Percentiles rank a stretch among this genome's conserved stretches.
Conservation (phyloP, 75 land plant genomes). For the Isoetes taiwanensis region DNA sequence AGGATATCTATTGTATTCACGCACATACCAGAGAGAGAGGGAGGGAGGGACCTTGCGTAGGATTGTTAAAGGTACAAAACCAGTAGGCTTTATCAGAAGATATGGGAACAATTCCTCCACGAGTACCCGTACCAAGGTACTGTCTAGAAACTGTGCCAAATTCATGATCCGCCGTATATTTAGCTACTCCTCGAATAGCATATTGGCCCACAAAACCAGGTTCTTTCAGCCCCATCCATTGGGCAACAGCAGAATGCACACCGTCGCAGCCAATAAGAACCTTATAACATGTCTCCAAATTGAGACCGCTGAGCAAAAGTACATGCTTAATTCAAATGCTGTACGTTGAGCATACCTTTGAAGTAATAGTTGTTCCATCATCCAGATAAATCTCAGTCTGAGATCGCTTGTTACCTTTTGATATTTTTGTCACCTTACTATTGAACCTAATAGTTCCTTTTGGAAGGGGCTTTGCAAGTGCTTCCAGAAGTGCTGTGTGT, state of each 20-base stretch:
- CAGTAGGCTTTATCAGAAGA: constrained; percentile 68
- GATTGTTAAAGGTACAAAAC: constrained; percentile 73
- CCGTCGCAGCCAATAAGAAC: constrained; percentile 94
- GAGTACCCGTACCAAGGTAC: constrained; percentile 61
- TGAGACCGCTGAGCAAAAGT: too few relatives aligned
- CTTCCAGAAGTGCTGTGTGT: constrained; percentile 48
- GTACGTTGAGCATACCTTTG: constrained; percentile 58
- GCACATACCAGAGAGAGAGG: constrained; percentile 19
- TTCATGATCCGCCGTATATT: constrained; percentile 26
- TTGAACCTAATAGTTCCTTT: constrained; percentile 37
- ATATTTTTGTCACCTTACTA: constrained; percentile 33
- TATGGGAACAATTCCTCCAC: constrained; percentile 77
- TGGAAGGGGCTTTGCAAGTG: constrained; percentile 50
- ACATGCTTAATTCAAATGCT: too few relatives aligned
- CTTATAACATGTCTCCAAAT: too few relatives aligned
- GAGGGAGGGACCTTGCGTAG: constrained; percentile 9
- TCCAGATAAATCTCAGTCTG: constrained; percentile 30
- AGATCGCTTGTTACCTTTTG: constrained; percentile 9
- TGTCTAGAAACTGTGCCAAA: constrained; percentile 33
- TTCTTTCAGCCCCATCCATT: constrained; percentile 25
- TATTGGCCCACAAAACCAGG: constrained; percentile 21
- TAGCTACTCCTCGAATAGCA: constrained; percentile 30
- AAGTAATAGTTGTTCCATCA: constrained; percentile 32
- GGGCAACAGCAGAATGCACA: constrained; percentile 55
- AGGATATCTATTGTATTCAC: not conserved